A percentile compares a stretch with the other conserved stretches of the same genome.
phyloP scores from a whole-genome alignment of 2,329 filamentous ascomycete species.

The Xylariaceae sp. region DNA sequence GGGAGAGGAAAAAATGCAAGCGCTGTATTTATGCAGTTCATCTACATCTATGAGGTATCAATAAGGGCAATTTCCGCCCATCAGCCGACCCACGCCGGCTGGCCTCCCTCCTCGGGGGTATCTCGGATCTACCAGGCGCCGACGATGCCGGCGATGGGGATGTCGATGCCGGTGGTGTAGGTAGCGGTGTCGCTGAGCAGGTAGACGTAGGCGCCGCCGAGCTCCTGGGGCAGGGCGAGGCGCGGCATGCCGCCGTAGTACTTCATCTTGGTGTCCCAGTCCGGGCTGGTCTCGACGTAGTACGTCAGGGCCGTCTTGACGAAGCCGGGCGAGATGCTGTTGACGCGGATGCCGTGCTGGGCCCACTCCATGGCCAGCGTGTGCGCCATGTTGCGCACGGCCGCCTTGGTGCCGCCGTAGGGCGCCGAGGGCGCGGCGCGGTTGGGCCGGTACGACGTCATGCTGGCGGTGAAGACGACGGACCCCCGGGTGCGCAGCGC shows the following conservation, averaged over 20 bases:
- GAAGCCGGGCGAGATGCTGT: slow-evolving; percentile 37
- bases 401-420: slow-evolving; percentile 38
- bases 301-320: slow-evolving; percentile 39
- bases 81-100: too few relatives aligned
- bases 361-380: slow-evolving; percentile 40
- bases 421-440: slow-evolving; percentile 43
- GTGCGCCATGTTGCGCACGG: slow-evolving; percentile 31
- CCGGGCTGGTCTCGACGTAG: slow-evolving; percentile 42
- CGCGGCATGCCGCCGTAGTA: slow-evolving; percentile 52
- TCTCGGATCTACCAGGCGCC: slow-evolving; percentile 21
- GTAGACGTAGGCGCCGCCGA: slow-evolving; percentile 51
- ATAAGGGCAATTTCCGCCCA: too few relatives aligned
- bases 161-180: slow-evolving; percentile 43
- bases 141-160: slow-evolving; percentile 32
- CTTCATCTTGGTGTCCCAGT: slow-evolving; percentile 50
- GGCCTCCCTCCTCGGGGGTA: too few relatives aligned
- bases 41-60: too few relatives aligned
- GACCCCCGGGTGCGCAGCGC: slow-evolving; percentile 26
- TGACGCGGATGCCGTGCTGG: slow-evolving; percentile 38
- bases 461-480: slow-evolving; percentile 38
- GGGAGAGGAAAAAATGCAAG: too few relatives aligned
- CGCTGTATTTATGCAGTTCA: too few relatives aligned
- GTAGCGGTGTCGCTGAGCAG: slow-evolving; percentile 44
- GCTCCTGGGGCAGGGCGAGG: slow-evolving; percentile 43
- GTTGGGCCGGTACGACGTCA: slow-evolving; percentile 41